Evolutionary conservation across 2,329 filamentous ascomycete species (phyloP), one percentile per base, ranked within the genome.

Genomic region (Botryotinia convoluta): DNA sequence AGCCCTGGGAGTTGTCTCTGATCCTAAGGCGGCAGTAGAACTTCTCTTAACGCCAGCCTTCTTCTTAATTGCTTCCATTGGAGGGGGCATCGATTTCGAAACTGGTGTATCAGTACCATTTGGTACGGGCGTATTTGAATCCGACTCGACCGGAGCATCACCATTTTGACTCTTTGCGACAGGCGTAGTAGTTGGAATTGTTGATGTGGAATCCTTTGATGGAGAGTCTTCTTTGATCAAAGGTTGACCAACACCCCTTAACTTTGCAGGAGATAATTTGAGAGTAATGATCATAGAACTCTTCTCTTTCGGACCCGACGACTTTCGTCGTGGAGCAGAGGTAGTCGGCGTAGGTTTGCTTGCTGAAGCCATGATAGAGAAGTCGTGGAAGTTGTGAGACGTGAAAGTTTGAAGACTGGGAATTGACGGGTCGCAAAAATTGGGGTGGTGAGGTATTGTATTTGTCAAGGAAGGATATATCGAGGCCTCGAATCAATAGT

Each of bases 1-100:
- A 72, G 91, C 86, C 83, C 93, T 94, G n/a, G 91, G 86, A 39
- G 85, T 80, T 48, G 85, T 86, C 76, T 95, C 93, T 79, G 84
- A 83, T 79, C 82, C 85, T 79, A 75, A 83, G 83, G 80, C 90
- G 86, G 83, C 92, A 92, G 74, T 86, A 78, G 92, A 92, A 35
- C 89, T 88, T 77, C 91, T 88, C 82, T 94, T 92, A 48, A 88
- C 74, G 48, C 91, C 51, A 48, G 48, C 29, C 83, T 95, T 95
- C 85, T 93, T 94, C 86, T 93, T 94, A 20, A 86, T 84, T 10
- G 86, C 89, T 72, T 89, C 87, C 63, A 82, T 82, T 51, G 89
- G 89, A 65, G 89, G 89, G 8, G 86, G 88, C 89, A 91, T 91
- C 69, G 77, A 82, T 9, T 85, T 81, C 37, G 87, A 85, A 37